These are phyloP conservation scores for Phyllachora maydis DNA, from an alignment of 2,329 filamentous ascomycete species.

Conservation along the genomic window DNA sequence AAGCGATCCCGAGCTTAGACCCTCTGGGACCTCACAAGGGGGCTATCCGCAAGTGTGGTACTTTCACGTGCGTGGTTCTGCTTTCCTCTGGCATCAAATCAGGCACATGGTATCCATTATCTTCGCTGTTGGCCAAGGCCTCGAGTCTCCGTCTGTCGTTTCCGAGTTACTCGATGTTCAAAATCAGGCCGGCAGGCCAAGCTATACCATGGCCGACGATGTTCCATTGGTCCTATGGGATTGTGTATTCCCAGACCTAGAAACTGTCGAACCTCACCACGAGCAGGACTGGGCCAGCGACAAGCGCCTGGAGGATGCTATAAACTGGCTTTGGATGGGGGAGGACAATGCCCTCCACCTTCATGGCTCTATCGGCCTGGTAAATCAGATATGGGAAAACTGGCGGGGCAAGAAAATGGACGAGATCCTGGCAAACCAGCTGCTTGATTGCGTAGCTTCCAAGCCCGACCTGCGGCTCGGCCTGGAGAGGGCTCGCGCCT, in stretches of 20 bases:
- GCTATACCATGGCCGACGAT: constrained; percentile 82
- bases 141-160: constrained; percentile 58
- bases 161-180: constrained; percentile 52
- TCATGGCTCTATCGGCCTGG: constrained; percentile 42
- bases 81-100: constrained; percentile 97
- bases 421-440: constrained; percentile 56
- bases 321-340: constrained; percentile 65
- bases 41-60: constrained; percentile 52
- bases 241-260: constrained; percentile 61
- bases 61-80: constrained; percentile 74
- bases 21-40: constrained; percentile 6
- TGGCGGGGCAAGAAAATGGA: constrained; percentile 83
- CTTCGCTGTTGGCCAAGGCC: constrained; percentile 80
- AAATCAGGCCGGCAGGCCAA: constrained; percentile 54
- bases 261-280: too few species aligned
- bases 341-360: constrained; percentile 39
- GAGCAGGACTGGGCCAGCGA: constrained; percentile 3
- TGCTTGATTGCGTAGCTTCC: constrained; percentile 41
- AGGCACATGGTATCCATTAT: constrained; percentile 81
- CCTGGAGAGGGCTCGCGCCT: constrained; percentile 16
- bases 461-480: constrained; percentile 10
- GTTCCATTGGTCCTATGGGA: constrained; percentile 88
- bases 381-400: constrained; percentile 58
- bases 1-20: constrained; percentile 19
- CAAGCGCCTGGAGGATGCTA: constrained; percentile 26